Evolutionary conservation across 306 rosid species (phyloP).

Genomic region (Phaseolus lunatus): DNA sequence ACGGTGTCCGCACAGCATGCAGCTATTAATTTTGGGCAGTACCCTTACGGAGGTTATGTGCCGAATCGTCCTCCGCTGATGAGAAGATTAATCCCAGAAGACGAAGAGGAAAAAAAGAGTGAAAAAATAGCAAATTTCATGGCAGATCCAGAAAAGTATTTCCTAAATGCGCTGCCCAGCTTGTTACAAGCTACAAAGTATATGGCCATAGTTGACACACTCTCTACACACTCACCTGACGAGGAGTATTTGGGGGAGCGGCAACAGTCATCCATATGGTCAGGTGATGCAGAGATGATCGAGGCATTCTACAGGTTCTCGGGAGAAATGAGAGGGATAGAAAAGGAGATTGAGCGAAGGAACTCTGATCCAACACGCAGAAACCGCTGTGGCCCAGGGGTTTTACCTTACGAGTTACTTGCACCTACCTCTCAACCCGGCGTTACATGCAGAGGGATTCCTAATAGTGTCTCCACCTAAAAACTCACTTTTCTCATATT

Average conservation of each 20-base stretch:
- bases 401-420: conserved; percentile 82
- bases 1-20: conserved; percentile 89
- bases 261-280: conserved; percentile 73
- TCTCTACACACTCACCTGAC: conserved; percentile 87
- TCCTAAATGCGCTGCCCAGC: conserved; percentile 54
- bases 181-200: conserved; percentile 68
- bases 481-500: no score
- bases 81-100: conserved; percentile 78
- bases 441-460: conserved; percentile 87
- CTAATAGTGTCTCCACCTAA: conserved; percentile 82
- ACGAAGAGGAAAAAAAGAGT: conserved; percentile 58
- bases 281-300: conserved; percentile 66
- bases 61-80: conserved; percentile 87
- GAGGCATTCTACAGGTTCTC: conserved; percentile 76
- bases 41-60: conserved; percentile 89
- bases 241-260: conserved; percentile 93
- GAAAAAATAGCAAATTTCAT: conserved; percentile 52
- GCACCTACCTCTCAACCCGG: conserved; percentile 86
- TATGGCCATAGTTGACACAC: conserved; percentile 83
- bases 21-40: conserved; percentile 87
- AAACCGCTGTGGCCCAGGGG: conserved; percentile 88
- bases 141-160: conserved; percentile 77
- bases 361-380: conserved; percentile 59
- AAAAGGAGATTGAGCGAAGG: conserved; percentile 74
- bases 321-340: conserved; percentile 62